Conservation (phyloP, 805 yeast species). For the Pichia pseudocactophila region DNA sequence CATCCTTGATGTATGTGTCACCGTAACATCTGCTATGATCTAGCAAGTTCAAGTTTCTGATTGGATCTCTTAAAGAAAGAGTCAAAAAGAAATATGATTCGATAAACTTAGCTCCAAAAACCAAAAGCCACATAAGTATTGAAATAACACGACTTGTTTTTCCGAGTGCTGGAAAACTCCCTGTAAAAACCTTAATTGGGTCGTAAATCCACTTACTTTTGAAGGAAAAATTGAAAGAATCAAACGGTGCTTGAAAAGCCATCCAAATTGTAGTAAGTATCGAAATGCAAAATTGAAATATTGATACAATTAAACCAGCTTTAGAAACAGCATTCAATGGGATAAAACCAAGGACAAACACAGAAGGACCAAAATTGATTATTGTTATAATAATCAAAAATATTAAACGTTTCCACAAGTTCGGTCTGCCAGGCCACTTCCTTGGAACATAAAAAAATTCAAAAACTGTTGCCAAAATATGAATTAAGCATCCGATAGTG, state of each 20-base stretch:
- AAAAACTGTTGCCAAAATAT: slow-evolving; percentile 32
- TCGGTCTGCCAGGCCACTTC: slow-evolving; percentile 40
- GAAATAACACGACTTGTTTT: slow-evolving; percentile 34
- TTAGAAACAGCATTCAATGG: slow-evolving; percentile 30
- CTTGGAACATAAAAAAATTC: slow-evolving; percentile 40
- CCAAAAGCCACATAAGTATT: slow-evolving; percentile 37
- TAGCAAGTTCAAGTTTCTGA: slow-evolving; percentile 38
- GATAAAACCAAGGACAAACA: slow-evolving; percentile 30
- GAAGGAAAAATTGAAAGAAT: slow-evolving; percentile 23
- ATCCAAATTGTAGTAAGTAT: slow-evolving; percentile 35
- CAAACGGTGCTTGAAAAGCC: slow-evolving; percentile 31
- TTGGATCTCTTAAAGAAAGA: slow-evolving; percentile 43
- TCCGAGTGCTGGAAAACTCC: slow-evolving; percentile 34
- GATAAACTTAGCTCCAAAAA: slow-evolving; percentile 40
- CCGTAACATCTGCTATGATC: slow-evolving; percentile 36
- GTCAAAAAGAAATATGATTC: slow-evolving; percentile 49
- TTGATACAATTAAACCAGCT: slow-evolving; percentile 31
- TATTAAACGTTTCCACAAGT: slow-evolving; percentile 26
- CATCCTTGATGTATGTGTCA: slow-evolving; percentile 32
- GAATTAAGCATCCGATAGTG: slow-evolving; percentile 33
- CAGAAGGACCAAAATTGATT: slow-evolving; percentile 33
- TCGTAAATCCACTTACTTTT: slow-evolving; percentile 21
- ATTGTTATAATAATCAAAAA: slow-evolving; percentile 26
- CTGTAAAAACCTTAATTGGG: slow-evolving; percentile 34
- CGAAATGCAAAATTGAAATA: slow-evolving; percentile 36